phyloP scores from a whole-genome alignment of 2,329 filamentous ascomycete genomes.

The Colletotrichum camelliae region DNA sequence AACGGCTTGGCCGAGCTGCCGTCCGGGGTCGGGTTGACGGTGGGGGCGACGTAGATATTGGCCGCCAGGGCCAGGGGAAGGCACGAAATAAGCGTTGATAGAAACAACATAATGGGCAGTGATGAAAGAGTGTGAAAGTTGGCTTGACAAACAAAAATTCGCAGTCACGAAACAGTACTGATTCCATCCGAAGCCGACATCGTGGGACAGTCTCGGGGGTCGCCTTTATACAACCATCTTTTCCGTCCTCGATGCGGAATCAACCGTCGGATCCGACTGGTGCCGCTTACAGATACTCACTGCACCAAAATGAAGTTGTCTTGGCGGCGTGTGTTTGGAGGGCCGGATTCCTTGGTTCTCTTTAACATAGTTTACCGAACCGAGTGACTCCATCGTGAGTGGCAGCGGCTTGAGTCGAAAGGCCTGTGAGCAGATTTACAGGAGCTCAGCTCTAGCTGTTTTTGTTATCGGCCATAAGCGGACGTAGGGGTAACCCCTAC shows the following conservation, averaged over 20 bases:
- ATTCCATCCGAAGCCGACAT: rapidly evolving
- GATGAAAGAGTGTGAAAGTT: slow-evolving; percentile 10
- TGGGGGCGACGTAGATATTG: slow-evolving; percentile 51
- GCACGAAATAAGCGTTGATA: background rate
- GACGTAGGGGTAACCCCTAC: background rate
- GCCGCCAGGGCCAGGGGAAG: slow-evolving; percentile 26
- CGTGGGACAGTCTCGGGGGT: background rate
- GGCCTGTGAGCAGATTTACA: background rate
- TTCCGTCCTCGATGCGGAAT: background rate
- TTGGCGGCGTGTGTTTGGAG: background rate
- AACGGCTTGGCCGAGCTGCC: slow-evolving; percentile 46
- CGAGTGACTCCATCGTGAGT: background rate
- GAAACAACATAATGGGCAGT: background rate
- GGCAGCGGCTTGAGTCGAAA: background rate
- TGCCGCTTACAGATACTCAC: background rate
- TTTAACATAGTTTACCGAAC: slow-evolving; percentile 1
- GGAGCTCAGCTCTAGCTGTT: background rate
- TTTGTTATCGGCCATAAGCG: background rate
- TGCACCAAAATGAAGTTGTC: background rate
- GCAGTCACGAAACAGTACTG: background rate
- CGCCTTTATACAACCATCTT: background rate
- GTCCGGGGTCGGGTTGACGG: slow-evolving; percentile 39
- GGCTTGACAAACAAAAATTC: background rate
- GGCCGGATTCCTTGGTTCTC: background rate
- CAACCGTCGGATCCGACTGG: background rate